Base-by-base conservation (phyloP, 768 basidiomycete genomes). In the Rhodotorula kratochvilovae region DNA sequence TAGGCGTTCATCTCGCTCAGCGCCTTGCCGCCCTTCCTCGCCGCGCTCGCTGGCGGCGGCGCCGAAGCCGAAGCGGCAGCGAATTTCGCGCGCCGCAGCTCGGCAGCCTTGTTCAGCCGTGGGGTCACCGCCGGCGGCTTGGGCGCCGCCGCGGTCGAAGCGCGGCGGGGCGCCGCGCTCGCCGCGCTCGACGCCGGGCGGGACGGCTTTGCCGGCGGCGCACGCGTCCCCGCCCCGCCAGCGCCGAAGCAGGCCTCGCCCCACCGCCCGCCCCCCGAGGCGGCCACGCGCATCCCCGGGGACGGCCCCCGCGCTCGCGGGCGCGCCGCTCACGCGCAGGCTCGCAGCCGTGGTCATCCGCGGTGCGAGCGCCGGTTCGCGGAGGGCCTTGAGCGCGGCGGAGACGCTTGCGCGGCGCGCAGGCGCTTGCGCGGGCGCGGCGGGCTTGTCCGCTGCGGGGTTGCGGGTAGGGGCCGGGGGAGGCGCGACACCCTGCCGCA, bases 261-360 rank as follows among this genome's bases (percentile, higher is more conserved):
- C n/a, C n/a, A n/a, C n/a, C n/a, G n/a, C n/a, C n/a, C n/a, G n/a
- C n/a, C n/a, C n/a, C n/a, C n/a, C n/a, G n/a, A n/a, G n/a, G n/a
- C n/a, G n/a, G n/a, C n/a, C n/a, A n/a, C n/a, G n/a, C n/a, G n/a
- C n/a, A n/a, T n/a, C n/a, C n/a, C n/a, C n/a, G n/a, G n/a, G n/a
- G n/a, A n/a, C n/a, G n/a, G n/a, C n/a, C n/a, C n/a, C 8, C 23
- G 25, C 11, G 23, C 8, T 27, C 48, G 56, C 58, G 2, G 54
- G 29, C 15, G 58, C 7, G 3, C 55, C 35, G 12, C 69, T 63
- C 10, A 13, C n/a, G 27, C 70, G 61, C 46, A 71, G 46, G 54
- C 29, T 60, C 31, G 70, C 61, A 6, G 70, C 58, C 21, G 43
- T 66, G 10, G 42, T 54, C 61, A 61, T 60, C 12, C 65, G 70